Conservation (phyloP, 2,329 filamentous ascomycete genomes). For the Pseudocercospora vitis region DNA sequence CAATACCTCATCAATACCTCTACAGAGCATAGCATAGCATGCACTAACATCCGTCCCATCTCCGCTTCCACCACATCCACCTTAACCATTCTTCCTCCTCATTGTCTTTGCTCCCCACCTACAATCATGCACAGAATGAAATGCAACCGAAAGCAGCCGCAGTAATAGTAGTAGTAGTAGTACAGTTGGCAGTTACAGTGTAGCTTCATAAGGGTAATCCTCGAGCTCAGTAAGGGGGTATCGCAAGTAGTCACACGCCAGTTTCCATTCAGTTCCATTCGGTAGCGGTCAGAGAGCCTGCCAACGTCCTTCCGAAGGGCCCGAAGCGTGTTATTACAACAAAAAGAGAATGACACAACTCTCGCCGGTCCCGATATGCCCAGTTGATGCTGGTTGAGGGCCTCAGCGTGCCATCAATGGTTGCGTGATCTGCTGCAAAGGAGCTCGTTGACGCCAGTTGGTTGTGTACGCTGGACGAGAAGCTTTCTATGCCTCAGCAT, state of each 20-base stretch:
- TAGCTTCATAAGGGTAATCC: conserved; percentile 16
- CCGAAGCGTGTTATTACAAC: conserved; percentile 13
- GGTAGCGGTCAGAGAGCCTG: conserved; percentile 6
- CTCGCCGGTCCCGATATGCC: background rate
- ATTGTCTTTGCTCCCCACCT: background rate
- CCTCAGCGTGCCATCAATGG: conserved; percentile 22
- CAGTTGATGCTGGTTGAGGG: conserved; percentile 11
- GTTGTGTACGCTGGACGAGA: conserved; percentile 19
- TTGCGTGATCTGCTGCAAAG: conserved; percentile 18
- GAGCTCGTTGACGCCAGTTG: conserved; percentile 18
- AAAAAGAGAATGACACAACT: conserved; percentile 16
- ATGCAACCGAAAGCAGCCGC: background rate
- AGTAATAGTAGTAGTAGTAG: conserved; percentile 9
- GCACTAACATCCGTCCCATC: background rate
- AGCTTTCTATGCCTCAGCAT: conserved; percentile 34
- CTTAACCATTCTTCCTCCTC: background rate
- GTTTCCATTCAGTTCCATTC: conserved; percentile 1
- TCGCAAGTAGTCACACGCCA: conserved; percentile 26
- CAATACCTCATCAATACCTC: conserved; percentile 4
- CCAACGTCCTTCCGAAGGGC: conserved; percentile 7
- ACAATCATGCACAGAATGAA: conserved; percentile 1
- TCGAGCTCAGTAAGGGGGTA: conserved; percentile 28
- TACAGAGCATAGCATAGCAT: conserved; percentile 3
- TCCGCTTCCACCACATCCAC: background rate
- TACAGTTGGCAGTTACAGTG: conserved; percentile 14